Conservation (phyloP, 768 basidiomycete genomes). For the Boletus rufocinnamomeus region DNA sequence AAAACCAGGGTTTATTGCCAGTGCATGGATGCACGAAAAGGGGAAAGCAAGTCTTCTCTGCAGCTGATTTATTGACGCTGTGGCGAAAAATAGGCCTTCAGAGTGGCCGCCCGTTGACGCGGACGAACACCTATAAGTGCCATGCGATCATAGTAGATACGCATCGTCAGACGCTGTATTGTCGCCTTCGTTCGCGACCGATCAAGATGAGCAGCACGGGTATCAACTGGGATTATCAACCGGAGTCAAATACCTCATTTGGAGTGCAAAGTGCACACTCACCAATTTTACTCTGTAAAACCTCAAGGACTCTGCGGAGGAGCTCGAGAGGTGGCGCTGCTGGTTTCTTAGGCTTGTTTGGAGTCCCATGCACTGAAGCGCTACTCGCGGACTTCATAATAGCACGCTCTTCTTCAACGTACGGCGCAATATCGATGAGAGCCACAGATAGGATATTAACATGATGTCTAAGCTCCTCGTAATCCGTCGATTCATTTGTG, state of each 20-base stretch:
- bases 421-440: constrained; percentile 57
- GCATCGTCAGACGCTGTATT: constrained; percentile 63
- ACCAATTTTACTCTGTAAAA: constrained; percentile 64
- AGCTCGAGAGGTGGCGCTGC: constrained; percentile 48
- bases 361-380: constrained; percentile 22
- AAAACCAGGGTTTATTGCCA: not conserved
- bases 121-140: constrained; percentile 30
- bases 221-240: constrained; percentile 51
- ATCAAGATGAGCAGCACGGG: constrained; percentile 73
- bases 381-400: constrained; percentile 13
- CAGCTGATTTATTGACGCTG: constrained; percentile 16
- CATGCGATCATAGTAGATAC: constrained; percentile 61
- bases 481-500: constrained; percentile 56
- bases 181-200: constrained; percentile 73
- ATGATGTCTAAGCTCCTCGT: constrained; percentile 56
- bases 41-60: not conserved
- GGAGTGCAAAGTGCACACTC: constrained; percentile 25
- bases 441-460: constrained; percentile 60
- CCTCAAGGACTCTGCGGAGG: constrained; percentile 50
- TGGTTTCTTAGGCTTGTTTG: constrained; percentile 33
- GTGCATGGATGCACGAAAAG: not conserved
- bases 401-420: constrained; percentile 50
- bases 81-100: constrained; percentile 34
- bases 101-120: constrained; percentile 27
- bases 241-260: not conserved